A percentile compares a stretch with the other conserved stretches of the same genome.
Conservation (phyloP, 257 asterid genomes). For the Verbena officinalis region DNA sequence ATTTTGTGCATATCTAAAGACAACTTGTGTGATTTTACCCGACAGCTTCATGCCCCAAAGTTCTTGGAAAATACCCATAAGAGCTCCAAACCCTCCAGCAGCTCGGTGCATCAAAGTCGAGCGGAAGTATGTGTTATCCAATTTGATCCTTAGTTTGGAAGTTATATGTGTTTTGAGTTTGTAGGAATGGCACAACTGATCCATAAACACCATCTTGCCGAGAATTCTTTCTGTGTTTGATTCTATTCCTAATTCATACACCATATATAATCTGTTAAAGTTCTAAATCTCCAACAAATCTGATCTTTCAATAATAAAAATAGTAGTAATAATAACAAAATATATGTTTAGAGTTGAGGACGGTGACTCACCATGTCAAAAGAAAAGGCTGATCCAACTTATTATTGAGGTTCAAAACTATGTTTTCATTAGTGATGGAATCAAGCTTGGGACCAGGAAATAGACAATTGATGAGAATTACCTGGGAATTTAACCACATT, state of each 20-base stretch:
- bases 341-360: background rate
- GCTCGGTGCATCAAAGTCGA: slow-evolving; percentile 89
- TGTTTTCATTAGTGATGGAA: slow-evolving; percentile 87
- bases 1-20: no score
- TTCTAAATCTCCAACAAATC: background rate
- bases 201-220: slow-evolving; percentile 99
- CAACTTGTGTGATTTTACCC: no score
- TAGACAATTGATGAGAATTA: slow-evolving; percentile 87
- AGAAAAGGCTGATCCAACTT: slow-evolving; percentile 86
- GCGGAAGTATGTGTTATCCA: slow-evolving; percentile 86
- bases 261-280: background rate
- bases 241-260: slow-evolving; percentile 78
- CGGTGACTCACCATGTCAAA: slow-evolving; percentile 77
- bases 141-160: slow-evolving; percentile 95
- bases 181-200: slow-evolving; percentile 90
- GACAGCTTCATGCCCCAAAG: no score
- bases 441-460: slow-evolving; percentile 94
- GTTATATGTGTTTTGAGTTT: slow-evolving; percentile 76
- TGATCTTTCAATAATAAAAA: no score
- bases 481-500: slow-evolving; percentile 51
- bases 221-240: slow-evolving; percentile 93
- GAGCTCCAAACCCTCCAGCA: slow-evolving; percentile 88
- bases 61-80: no score
- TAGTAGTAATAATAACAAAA: no score
- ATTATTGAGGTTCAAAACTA: slow-evolving; percentile 69